Evolutionary conservation across 192 early-diverging fungal species (phyloP), one percentile per base, ranked within the genome.

Genomic region (Phycomyces nitens): DNA sequence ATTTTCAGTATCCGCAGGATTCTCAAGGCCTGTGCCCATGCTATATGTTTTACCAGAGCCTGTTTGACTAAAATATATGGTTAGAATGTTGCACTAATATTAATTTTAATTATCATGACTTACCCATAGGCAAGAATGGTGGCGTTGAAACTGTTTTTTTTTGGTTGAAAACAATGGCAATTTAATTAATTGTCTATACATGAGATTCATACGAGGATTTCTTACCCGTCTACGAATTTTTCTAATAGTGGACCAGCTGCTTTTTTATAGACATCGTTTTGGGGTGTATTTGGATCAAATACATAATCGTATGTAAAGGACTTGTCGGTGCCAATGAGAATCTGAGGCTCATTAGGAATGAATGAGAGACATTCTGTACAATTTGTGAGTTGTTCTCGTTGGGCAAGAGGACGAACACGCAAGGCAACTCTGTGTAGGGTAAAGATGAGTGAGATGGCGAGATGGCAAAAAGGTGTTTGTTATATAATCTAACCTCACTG

Each of bases 11-110:
- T 64, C 58, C 10, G 47, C 38, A n/a, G 56, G 51, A 29, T 52
- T 55, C 53, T 83, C 79, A 0, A 75, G 51, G 55, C 81, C 82
- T 23, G 93, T 93, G 54, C 94, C 92, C 93, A 98, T 98, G n/a
- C 89, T 96, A 72, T 88, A 90, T 0, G 95, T 95, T 79, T 98
- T 98, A 39, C 96, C 96, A 27, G 86, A 86, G 47, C 92, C 94
- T 1, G 94, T 96, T 84, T 96, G 91, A 26, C 80, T 81, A 61
- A 14, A 52, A 39, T 27, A 59, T 42, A n/a, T n/a, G n/a, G n/a
- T n/a, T 24, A 15, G 49, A 11, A 69, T 15, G 44, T 24, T 52
- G 16, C 20, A 22, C 34, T 57, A 34, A 34, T 34, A 34, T 34
- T 34, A 34, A 34, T 34, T 7, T 34, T 34, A 34, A 34, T 34